Evolutionary conservation across 1,139 yeast species (phyloP).

Genomic region (Magnusiomyces ingens): DNA sequence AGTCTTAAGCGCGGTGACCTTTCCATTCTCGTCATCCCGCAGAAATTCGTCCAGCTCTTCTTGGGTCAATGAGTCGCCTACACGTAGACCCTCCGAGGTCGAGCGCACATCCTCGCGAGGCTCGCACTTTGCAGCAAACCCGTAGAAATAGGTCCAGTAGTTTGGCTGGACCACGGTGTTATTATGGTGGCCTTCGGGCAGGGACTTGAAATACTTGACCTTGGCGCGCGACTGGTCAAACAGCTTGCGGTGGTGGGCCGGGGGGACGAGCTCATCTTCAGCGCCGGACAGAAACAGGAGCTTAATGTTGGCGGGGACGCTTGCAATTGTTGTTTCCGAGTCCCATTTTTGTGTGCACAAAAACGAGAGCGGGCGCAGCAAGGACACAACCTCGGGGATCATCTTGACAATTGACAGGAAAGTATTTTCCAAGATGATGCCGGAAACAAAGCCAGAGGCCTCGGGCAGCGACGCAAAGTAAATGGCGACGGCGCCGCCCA

Average conservation of each 20-base stretch:
- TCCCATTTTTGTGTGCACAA: constrained; percentile 82
- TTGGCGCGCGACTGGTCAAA: constrained; percentile 34
- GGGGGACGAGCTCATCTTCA: constrained; percentile 88
- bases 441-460: constrained; percentile 45
- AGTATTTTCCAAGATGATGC: constrained; percentile 77
- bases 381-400: constrained; percentile 44
- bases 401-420: constrained; percentile 72
- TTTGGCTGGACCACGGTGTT: constrained; percentile 67
- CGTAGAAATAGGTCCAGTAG: constrained; percentile 65
- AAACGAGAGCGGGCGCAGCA: constrained; percentile 39
- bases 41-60: constrained; percentile 4
- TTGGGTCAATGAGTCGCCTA: neutral
- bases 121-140: constrained; percentile 45
- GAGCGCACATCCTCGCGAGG: constrained; percentile 24
- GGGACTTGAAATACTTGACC: constrained; percentile 39
- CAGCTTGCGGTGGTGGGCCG: constrained; percentile 65
- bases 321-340: constrained; percentile 55
- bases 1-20: neutral
- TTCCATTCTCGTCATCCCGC: constrained; percentile 6
- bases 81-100: neutral
- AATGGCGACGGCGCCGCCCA: constrained; percentile 94
- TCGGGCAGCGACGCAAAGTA: constrained; percentile 55
- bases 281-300: constrained; percentile 67
- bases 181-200: constrained; percentile 63
- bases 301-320: constrained; percentile 52